Evolutionary conservation across 768 basidiomycete genomes (phyloP).

Genomic region (Sarcodon sp.): DNA sequence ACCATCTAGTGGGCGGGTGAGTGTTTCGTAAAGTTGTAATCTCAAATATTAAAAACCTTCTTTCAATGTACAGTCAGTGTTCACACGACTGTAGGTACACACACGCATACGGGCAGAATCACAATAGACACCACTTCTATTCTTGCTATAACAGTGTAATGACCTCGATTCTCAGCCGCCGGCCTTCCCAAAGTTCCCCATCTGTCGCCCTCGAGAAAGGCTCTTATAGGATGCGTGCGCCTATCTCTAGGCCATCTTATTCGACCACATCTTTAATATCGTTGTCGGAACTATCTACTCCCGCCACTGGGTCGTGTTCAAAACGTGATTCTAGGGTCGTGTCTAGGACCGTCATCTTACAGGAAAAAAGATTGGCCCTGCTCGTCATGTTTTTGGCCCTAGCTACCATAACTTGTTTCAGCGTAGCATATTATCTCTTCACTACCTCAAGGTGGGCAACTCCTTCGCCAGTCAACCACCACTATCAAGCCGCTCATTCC

Average conservation of each 20-base stretch:
- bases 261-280: conserved; percentile 8
- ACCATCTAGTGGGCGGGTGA: too few species aligned
- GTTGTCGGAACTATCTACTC: background rate
- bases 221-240: conserved; percentile 47
- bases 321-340: background rate
- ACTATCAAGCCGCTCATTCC: background rate
- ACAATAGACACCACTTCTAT: too few species aligned
- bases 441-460: conserved; percentile 3
- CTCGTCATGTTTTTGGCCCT: conserved; percentile 8
- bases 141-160: background rate
- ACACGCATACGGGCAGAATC: too few species aligned
- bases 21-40: too few species aligned
- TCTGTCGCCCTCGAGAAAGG: conserved; percentile 58
- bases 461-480: background rate
- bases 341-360: background rate
- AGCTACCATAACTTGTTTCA: conserved; percentile 7
- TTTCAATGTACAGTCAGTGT: too few species aligned
- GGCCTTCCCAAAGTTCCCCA: conserved; percentile 31
- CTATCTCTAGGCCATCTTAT: conserved; percentile 4
- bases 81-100: too few species aligned
- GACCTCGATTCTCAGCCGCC: background rate
- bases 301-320: background rate
- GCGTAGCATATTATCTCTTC: conserved; percentile 9
- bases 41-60: too few species aligned
- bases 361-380: background rate